Base-by-base conservation (phyloP, 139 green algal genomes). In the Deuterostichococcus epilithicus region DNA sequence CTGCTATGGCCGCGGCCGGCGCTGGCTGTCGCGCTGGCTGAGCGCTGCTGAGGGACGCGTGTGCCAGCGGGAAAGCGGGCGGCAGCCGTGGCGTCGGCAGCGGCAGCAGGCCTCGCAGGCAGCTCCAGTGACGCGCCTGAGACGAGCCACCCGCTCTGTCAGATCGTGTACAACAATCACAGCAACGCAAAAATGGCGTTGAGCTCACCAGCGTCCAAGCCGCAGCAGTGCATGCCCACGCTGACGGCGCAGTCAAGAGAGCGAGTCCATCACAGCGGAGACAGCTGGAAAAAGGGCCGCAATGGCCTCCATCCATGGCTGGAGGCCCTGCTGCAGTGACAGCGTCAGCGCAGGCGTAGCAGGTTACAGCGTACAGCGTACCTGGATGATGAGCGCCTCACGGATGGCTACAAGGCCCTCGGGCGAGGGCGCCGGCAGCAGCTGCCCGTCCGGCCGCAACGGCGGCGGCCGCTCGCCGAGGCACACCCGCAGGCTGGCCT, bases 401-500 rank as follows among this genome's bases (percentile, higher is more conserved):
- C 75, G 77, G 3, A 87, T 75, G 38, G 74, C 83, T 2, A 63
- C 38, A 47, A 78, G n/a, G 20, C 38, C 79, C 28, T 45, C 33
- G 5, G 65, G 65, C 66, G 78, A 71, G 18, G 73, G 32, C 45
- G 44, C 58, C 33, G 76, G 66, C 13, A 63, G 37, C 23, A 59
- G n/a, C 0, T 75, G 75, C 4, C 39, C 68, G 6, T 32, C 68
- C 25, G 25, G 34, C 68, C 34, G 34, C 70, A 85, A 65, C 44
- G 36, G 34, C 15, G 80, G 67, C 20, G 80, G 75, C 13, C 78
- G 73, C 70, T 82, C 81, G 2, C 91, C 91, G 44, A 94, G 84
- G 75, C 94, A 86, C 78, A 93, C 89, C 1, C 88, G 80, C 73
- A 94, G 26, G 68, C 84, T 89, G 0, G 88, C 90, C 81, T 94